Conservation (phyloP, 768 basidiomycete species). For the Grammothele lineata region DNA sequence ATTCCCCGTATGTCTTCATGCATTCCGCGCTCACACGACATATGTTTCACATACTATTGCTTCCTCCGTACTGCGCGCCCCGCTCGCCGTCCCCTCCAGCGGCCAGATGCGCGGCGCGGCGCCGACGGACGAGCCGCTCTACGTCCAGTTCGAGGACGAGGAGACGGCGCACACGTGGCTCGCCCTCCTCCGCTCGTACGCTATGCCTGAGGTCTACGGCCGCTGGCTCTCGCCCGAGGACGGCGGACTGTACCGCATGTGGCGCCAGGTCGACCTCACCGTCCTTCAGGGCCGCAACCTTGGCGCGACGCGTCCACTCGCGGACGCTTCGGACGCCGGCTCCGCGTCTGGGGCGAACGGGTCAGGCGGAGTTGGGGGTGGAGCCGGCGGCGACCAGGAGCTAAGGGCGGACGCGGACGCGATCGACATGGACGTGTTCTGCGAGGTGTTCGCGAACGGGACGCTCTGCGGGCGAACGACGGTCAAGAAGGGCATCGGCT, state of each 20-base stretch:
- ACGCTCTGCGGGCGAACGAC: slow-evolving; percentile 70
- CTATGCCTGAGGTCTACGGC: slow-evolving; percentile 77
- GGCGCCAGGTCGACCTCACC: slow-evolving; percentile 75
- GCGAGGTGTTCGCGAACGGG: slow-evolving; percentile 72
- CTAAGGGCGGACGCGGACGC: slow-evolving; percentile 33
- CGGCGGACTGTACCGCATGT: slow-evolving; percentile 83
- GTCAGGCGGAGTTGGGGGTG: slow-evolving; percentile 20
- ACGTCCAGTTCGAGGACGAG: slow-evolving; percentile 63
- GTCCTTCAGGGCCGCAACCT: slow-evolving; percentile 74
- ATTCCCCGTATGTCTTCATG: too few relatives aligned
- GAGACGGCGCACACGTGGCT: slow-evolving; percentile 74
- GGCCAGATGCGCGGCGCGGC: slow-evolving; percentile 57
- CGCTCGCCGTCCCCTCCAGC: slow-evolving; percentile 28
- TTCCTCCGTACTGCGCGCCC: not conserved
- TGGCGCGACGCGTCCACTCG: slow-evolving; percentile 43
- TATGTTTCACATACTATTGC: not conserved
- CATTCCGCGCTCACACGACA: slow-evolving; percentile 9
- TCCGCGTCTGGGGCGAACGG: too few relatives aligned
- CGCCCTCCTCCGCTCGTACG: slow-evolving; percentile 75
- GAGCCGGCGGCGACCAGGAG: slow-evolving; percentile 23
- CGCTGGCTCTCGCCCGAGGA: slow-evolving; percentile 47
- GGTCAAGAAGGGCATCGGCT: slow-evolving; percentile 58
- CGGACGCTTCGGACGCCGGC: slow-evolving; percentile 8
- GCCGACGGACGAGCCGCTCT: slow-evolving; percentile 57
- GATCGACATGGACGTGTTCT: slow-evolving; percentile 67